A percentile compares a stretch with the other conserved stretches of the same genome.
Evolutionary conservation across 2,329 filamentous ascomycete genomes (phyloP).

Genomic region (Hypoxylon sp.): DNA sequence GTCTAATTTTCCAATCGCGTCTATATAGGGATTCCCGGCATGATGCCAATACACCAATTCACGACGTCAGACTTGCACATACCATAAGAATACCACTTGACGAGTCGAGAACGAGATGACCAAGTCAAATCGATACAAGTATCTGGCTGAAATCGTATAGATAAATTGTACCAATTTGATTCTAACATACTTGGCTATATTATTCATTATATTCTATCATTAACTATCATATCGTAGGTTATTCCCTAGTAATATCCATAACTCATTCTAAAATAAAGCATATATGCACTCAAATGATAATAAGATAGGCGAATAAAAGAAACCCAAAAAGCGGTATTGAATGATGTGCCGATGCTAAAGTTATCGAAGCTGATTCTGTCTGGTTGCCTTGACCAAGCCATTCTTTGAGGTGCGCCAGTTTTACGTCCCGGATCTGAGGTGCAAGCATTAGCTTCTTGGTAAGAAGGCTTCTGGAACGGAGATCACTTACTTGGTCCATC

Average conservation of each 20-base stretch:
- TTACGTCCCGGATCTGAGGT: slow-evolving; percentile 40
- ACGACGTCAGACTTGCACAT: neutral
- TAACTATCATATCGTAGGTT: neutral
- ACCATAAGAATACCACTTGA: neutral
- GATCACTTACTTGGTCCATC: slow-evolving; percentile 37
- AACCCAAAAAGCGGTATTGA: slow-evolving; percentile 3
- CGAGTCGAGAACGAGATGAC: no score
- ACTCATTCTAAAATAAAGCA: neutral
- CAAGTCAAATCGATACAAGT: no score
- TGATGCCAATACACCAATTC: neutral
- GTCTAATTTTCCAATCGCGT: no score
- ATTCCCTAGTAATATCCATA: neutral
- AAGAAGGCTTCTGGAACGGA: neutral
- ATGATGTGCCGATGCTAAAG: neutral
- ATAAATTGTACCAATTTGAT: neutral
- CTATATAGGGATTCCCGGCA: no score
- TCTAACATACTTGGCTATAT: neutral
- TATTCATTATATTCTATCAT: neutral
- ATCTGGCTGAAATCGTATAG: no score
- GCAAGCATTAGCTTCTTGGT: slow-evolving; percentile 7
- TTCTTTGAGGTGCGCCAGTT: slow-evolving; percentile 41
- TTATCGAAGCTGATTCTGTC: slow-evolving; percentile 7
- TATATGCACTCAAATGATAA: slow-evolving; percentile 11
- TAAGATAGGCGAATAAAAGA: slow-evolving; percentile 5
- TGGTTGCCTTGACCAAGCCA: slow-evolving; percentile 44